Conservation (phyloP, 495 filamentous ascomycete genomes). For the Xylaria cubensis region DNA sequence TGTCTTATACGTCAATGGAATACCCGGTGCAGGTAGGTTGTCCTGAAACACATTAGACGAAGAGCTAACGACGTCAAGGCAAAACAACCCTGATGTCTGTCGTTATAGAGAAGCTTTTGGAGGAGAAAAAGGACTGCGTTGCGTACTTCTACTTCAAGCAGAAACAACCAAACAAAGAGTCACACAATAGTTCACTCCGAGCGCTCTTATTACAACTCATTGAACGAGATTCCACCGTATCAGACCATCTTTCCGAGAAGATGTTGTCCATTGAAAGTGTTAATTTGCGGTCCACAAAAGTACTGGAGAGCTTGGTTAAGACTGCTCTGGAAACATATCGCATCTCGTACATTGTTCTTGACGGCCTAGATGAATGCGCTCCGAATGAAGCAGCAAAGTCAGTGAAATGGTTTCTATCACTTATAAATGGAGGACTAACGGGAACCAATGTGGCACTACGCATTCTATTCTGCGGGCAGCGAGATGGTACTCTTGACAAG, state of each 20-base stretch:
- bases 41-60: not conserved
- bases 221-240: conserved; percentile 13
- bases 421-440: not conserved
- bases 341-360: conserved; percentile 21
- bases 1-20: conserved; percentile 26
- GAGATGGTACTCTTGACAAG: conserved; percentile 24
- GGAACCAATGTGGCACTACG: not conserved
- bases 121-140: not conserved
- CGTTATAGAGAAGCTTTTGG: conserved; percentile 12
- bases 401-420: conserved; percentile 24
- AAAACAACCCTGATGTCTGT: conserved; percentile 25
- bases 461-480: conserved; percentile 24
- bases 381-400: conserved; percentile 9
- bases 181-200: conserved; percentile 22
- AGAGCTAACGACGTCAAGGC: conserved; percentile 17
- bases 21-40: conserved; percentile 26
- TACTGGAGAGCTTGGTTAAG: conserved; percentile 10
- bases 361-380: conserved; percentile 28
- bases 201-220: conserved; percentile 22
- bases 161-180: conserved; percentile 11
- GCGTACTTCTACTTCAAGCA: conserved; percentile 30
- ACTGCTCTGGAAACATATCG: conserved; percentile 1
- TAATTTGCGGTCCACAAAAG: conserved; percentile 12
- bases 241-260: not conserved
- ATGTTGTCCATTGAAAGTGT: conserved; percentile 8